Evolutionary conservation across 106 monocot species (phyloP), one percentile per base, ranked within the genome.

Genomic region (Triglochin maritima): DNA sequence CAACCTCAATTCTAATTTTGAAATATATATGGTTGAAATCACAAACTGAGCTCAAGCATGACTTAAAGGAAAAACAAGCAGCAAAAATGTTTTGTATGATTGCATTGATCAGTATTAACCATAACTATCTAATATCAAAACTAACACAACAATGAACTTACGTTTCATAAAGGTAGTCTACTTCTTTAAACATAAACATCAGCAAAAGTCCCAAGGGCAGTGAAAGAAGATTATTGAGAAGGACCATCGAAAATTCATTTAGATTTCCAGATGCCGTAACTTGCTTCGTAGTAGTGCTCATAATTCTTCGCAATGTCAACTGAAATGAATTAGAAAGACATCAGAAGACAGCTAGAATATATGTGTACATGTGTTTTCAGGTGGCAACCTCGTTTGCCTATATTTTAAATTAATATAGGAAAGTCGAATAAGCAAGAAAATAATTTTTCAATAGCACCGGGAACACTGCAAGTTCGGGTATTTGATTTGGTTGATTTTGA

Each of bases 171-270:
- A 98, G 79, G 66, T 98, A 91, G 3, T 92, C 84, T 61, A 79
- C 77, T 84, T 98, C 98, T 65, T 79, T 82, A 59, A 86, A 92
- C 50, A 74, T 44, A 44, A 82, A 47, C 12, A 90, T 65, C 59
- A 98, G 78, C 5, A 92, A 42, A 62, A 86, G 9, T 5, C 98
- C 98, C 76, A 92, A 77, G 56, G 92, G 92, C 69, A 98, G 54
- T 46, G 98, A 98, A 51, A 98, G 86, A 67, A 74, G 64, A 60
- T 98, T 98, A 60, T 98, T 98, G 53, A 98, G 84, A 57, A 98
- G 57, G 77, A 98, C 98, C 98, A 98, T 98, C 8, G 91, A 84
- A 72, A 98, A 84, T 70, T 98, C 92, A 61, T 98, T 92, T 70
- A 98, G 82, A 66, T 76, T 88, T 12, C 98, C 98, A 57, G 92